Conservation (phyloP, 805 yeast species). For the Cyberlindnera amylophila region DNA sequence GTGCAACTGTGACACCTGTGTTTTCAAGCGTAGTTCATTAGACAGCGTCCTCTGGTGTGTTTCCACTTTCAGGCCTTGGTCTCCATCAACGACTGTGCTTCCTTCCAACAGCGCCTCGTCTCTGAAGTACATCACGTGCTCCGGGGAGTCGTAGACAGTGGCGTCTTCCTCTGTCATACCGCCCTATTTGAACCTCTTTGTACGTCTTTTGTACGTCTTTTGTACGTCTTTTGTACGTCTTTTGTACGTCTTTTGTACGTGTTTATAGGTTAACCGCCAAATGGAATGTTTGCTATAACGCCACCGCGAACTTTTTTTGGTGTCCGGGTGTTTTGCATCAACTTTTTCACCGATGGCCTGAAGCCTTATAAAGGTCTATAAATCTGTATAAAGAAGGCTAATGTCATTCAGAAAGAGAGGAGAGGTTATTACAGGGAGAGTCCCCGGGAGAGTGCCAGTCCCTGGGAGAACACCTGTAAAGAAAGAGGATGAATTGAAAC, state of each 20-base stretch:
- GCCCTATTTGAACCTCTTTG: too few relatives aligned
- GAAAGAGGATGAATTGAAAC: conserved; percentile 21
- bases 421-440: conserved; percentile 35
- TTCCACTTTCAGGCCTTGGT: conserved; percentile 11
- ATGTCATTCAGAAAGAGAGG: conserved; percentile 63
- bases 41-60: conserved; percentile 25
- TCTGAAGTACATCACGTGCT: conserved; percentile 21
- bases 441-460: conserved; percentile 17
- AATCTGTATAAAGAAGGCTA: too few relatives aligned
- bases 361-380: too few relatives aligned
- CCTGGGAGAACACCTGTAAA: conserved; percentile 15
- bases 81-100: conserved; percentile 25
- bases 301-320: too few relatives aligned
- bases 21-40: conserved; percentile 35
- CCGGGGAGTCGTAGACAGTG: too few relatives aligned
- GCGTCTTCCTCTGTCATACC: conserved; percentile 1
- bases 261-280: too few relatives aligned
- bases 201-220: too few relatives aligned
- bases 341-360: too few relatives aligned
- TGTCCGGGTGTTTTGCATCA: too few relatives aligned
- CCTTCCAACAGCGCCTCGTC: conserved; percentile 27
- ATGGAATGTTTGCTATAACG: too few relatives aligned
- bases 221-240: too few relatives aligned
- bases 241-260: conserved; percentile 1
- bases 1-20: conserved; percentile 67